Percentiles rank a stretch among this genome's conserved stretches.
Evolutionary conservation across 2,329 filamentous ascomycete genomes (phyloP).

Genomic region (Fusarium xyrophilum): DNA sequence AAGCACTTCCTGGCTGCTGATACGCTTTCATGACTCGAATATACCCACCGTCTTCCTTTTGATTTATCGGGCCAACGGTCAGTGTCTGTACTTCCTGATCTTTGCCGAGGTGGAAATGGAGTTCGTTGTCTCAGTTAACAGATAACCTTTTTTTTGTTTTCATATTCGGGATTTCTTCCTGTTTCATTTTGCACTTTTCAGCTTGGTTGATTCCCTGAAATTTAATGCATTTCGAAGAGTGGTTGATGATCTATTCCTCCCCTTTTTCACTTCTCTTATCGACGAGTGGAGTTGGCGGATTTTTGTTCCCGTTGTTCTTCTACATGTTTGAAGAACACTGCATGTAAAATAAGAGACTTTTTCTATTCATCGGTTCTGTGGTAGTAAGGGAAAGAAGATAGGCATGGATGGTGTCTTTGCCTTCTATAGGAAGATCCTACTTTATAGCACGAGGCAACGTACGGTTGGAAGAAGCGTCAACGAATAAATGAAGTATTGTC

Average conservation of each 20-base stretch:
- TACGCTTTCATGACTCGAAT: conserved; percentile 45
- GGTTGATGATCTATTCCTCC: conserved; percentile 2
- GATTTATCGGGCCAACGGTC: conserved; percentile 31
- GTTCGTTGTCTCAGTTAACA: conserved; percentile 35
- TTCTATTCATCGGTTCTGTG: conserved; percentile 19
- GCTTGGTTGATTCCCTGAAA: conserved; percentile 14
- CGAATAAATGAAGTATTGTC: conserved; percentile 42
- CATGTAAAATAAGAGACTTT: conserved; percentile 35
- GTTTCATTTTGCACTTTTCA: conserved; percentile 19
- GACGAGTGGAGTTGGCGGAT: conserved; percentile 6
- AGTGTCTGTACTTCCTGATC: conserved; percentile 39
- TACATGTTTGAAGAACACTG: conserved; percentile 30
- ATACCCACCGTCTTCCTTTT: conserved; percentile 44
- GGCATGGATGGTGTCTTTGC: conserved; percentile 12
- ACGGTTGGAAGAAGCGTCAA: conserved; percentile 32
- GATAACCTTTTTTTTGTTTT: conserved; percentile 24
- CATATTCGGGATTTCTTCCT: conserved; percentile 20
- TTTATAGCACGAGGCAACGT: conserved; percentile 22
- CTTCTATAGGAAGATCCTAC: conserved; percentile 23
- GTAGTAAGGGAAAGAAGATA: conserved; percentile 1
- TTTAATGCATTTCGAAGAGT: conserved; percentile 21
- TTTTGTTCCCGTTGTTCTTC: conserved; percentile 33
- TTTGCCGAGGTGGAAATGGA: conserved; percentile 40
- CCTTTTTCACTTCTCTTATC: conserved; percentile 10
- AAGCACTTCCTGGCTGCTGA: conserved; percentile 37